Percentiles rank a stretch among this genome's conserved stretches.
Evolutionary conservation across 1,139 yeast genomes (phyloP).

Genomic region (Blastobotrys arbuscula): DNA sequence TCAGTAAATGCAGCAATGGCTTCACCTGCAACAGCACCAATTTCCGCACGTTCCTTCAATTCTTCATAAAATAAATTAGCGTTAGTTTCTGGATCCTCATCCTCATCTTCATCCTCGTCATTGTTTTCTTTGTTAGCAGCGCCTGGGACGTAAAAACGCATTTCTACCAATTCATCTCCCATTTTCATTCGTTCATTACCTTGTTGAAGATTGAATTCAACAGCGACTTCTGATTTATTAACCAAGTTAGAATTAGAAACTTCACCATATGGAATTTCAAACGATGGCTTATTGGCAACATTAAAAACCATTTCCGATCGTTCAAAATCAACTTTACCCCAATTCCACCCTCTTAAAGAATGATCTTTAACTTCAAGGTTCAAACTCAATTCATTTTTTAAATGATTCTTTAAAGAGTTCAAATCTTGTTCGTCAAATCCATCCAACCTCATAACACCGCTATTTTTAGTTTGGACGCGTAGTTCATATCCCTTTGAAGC

Average conservation of each 20-base stretch:
- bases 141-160: constrained; percentile 91
- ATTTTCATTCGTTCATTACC: constrained; percentile 56
- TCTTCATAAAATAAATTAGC: constrained; percentile 87
- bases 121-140: constrained; percentile 44
- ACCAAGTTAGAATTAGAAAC: constrained; percentile 87
- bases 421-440: constrained; percentile 87
- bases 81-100: constrained; percentile 57
- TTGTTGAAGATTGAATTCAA: constrained; percentile 68
- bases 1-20: constrained; percentile 95
- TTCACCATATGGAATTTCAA: constrained; percentile 79
- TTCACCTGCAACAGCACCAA: constrained; percentile 93
- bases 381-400: constrained; percentile 69
- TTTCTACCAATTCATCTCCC: constrained; percentile 93
- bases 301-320: constrained; percentile 85
- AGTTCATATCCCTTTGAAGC: constrained; percentile 90
- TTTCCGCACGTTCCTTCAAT: constrained; percentile 89
- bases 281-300: constrained; percentile 82
- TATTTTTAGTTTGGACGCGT: constrained; percentile 80
- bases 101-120: constrained; percentile 29
- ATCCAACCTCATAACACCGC: constrained; percentile 81
- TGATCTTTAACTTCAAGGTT: constrained; percentile 81
- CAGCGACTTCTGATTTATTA: constrained; percentile 88
- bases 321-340: constrained; percentile 94
- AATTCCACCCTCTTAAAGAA: constrained; percentile 96
- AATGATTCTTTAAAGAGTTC: constrained; percentile 71